Percentiles rank a stretch among this genome's conserved stretches.
Conservation (phyloP, 1,284 basidiomycete genomes). For the Trichosporon sp. region DNA sequence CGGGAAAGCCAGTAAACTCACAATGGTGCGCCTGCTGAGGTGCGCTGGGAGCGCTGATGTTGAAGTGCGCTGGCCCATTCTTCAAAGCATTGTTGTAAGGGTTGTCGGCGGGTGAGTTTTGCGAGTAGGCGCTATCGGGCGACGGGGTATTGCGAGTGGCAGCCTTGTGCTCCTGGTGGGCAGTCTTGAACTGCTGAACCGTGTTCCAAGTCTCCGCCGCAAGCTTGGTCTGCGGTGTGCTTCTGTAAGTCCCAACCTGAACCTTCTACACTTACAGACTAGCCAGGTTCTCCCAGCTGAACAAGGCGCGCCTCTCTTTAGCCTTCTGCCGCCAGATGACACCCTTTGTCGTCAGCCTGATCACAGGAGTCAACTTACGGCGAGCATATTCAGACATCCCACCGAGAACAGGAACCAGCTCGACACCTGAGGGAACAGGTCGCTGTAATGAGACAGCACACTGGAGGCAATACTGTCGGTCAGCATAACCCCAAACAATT, state of each 20-base stretch:
- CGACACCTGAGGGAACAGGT: constrained; percentile 71
- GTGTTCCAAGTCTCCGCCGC: constrained; percentile 43
- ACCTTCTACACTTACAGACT: constrained; percentile 32
- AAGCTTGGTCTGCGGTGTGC: constrained; percentile 42
- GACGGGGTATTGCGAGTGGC: not conserved
- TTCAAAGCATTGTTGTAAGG: not conserved
- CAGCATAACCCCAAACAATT: not conserved
- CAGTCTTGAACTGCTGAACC: constrained; percentile 12
- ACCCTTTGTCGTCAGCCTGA: constrained; percentile 25
- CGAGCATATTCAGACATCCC: constrained; percentile 72
- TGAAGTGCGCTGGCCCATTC: not conserved
- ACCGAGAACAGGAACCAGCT: constrained; percentile 80
- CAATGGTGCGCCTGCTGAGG: not conserved
- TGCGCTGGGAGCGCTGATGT: not conserved
- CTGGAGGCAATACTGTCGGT: constrained; percentile 59
- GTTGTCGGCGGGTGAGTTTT: not conserved
- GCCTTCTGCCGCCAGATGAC: constrained; percentile 37
- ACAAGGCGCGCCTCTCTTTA: constrained; percentile 39
- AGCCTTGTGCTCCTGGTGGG: not conserved
- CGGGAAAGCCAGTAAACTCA: not conserved
- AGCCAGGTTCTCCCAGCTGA: constrained; percentile 46
- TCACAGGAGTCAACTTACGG: constrained; percentile 24
- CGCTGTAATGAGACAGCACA: constrained; percentile 72
- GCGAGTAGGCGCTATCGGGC: not conserved
- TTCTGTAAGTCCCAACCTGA: constrained; percentile 8